phyloP scores from a whole-genome alignment of 805 yeast genomes.

The Ogataea methylovora region DNA sequence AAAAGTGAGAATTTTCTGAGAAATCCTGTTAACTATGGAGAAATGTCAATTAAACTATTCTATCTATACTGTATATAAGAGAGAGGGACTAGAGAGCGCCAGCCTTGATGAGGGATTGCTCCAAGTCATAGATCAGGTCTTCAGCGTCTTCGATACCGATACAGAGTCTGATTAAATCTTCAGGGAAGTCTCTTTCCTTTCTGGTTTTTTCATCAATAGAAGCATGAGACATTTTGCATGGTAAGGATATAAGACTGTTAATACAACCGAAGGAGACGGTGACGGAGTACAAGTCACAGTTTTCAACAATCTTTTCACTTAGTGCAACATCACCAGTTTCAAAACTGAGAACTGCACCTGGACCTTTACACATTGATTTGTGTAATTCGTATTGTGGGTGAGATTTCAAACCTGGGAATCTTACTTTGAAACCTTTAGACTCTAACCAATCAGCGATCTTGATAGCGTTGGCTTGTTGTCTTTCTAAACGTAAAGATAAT shows the following conservation, averaged over 20 bases:
- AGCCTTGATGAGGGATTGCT: conserved; percentile 58
- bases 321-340: conserved; percentile 72
- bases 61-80: no score
- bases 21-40: no score
- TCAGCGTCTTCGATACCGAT: conserved; percentile 82
- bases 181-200: conserved; percentile 85
- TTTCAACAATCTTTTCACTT: conserved; percentile 68
- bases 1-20: no score
- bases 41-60: no score
- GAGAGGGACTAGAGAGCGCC: conserved; percentile 41
- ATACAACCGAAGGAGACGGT: conserved; percentile 95
- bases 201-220: conserved; percentile 84
- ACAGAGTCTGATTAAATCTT: conserved; percentile 83
- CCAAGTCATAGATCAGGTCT: conserved; percentile 78
- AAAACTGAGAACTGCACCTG: conserved; percentile 84
- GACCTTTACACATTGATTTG: conserved; percentile 67
- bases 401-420: conserved; percentile 77
- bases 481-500: conserved; percentile 74
- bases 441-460: conserved; percentile 70
- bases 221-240: conserved; percentile 97
- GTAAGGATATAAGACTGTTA: conserved; percentile 86
- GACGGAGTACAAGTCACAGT: conserved; percentile 72
- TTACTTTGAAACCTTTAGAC: conserved; percentile 60
- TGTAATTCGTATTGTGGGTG: conserved; percentile 83
- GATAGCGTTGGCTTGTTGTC: conserved; percentile 78